Evolutionary conservation across 2,329 filamentous ascomycete genomes (phyloP).

Genomic region (Fusarium caatingaense): DNA sequence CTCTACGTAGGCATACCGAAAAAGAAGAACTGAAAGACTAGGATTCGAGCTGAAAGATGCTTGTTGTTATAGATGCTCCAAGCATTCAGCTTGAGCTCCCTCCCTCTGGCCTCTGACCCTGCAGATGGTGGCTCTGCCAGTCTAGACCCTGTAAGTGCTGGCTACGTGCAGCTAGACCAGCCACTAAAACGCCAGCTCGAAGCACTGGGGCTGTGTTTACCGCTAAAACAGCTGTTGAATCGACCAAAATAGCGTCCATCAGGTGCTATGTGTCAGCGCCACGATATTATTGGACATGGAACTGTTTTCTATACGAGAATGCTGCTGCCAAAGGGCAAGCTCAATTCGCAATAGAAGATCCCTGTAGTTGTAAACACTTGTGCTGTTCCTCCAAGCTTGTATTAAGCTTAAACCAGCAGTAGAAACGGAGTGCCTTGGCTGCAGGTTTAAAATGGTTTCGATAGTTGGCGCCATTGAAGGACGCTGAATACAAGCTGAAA

Average conservation of each 20-base stretch:
- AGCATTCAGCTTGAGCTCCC: constrained; percentile 17
- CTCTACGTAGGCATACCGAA: background rate
- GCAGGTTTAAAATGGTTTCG: background rate
- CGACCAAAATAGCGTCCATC: constrained; percentile 28
- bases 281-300: background rate
- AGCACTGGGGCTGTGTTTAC: constrained; percentile 23
- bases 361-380: background rate
- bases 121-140: constrained; percentile 25
- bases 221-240: background rate
- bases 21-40: background rate
- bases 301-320: constrained; percentile 1
- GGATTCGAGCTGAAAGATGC: constrained; percentile 8
- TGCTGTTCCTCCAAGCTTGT: too few species aligned
- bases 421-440: background rate
- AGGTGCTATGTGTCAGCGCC: background rate
- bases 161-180: constrained; percentile 10
- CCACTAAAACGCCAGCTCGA: constrained; percentile 16
- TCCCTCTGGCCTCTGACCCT: constrained; percentile 13
- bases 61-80: constrained; percentile 12
- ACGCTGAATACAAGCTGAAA: background rate
- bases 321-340: background rate
- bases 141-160: constrained; percentile 21
- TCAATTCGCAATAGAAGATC: background rate
- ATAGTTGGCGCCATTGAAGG: background rate
- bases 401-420: constrained; percentile 3